These are phyloP conservation scores for Ustilago trichophora DNA, from an alignment of 1,284 basidiomycete genomes.

Conservation along the genomic window DNA sequence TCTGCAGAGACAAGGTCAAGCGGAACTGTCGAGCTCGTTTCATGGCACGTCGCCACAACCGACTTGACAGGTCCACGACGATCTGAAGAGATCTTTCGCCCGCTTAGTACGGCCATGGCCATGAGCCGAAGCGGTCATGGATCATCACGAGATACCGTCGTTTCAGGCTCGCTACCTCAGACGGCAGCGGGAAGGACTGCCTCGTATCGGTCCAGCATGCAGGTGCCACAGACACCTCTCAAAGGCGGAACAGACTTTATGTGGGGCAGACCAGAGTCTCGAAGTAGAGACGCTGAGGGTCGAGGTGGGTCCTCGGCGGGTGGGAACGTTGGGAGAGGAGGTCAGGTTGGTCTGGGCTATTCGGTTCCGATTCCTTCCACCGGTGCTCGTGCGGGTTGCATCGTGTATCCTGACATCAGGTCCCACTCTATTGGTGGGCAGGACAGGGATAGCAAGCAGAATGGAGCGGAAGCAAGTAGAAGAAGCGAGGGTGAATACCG, in stretches of 20 bases:
- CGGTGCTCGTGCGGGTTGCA: too few relatives aligned
- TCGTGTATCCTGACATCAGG: too few relatives aligned
- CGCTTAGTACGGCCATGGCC: conserved; percentile 10
- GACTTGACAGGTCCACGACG: not conserved
- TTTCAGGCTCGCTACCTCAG: not conserved
- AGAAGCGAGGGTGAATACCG: not conserved
- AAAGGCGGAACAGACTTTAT: conserved; percentile 8
- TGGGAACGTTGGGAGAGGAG: too few relatives aligned
- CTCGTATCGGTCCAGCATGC: not conserved
- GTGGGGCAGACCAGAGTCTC: not conserved
- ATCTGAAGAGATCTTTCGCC: conserved; percentile 35
- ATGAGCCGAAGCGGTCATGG: conserved; percentile 5
- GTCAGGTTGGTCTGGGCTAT: conserved; percentile 1
- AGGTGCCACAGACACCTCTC: conserved; percentile 4
- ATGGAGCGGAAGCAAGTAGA: too few relatives aligned
- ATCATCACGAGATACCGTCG: conserved; percentile 8
- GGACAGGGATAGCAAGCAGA: too few relatives aligned
- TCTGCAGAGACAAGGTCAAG: conserved; percentile 15
- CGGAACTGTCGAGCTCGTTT: conserved; percentile 20
- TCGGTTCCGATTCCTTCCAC: too few relatives aligned
- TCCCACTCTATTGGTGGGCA: too few relatives aligned
- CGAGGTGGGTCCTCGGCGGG: too few relatives aligned
- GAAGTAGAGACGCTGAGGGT: too few relatives aligned
- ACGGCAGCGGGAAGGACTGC: not conserved
- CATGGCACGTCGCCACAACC: conserved; percentile 31